Evolutionary conservation across 78 protist species (phyloP).

Genomic region (Dictyostelium firmibasis): DNA sequence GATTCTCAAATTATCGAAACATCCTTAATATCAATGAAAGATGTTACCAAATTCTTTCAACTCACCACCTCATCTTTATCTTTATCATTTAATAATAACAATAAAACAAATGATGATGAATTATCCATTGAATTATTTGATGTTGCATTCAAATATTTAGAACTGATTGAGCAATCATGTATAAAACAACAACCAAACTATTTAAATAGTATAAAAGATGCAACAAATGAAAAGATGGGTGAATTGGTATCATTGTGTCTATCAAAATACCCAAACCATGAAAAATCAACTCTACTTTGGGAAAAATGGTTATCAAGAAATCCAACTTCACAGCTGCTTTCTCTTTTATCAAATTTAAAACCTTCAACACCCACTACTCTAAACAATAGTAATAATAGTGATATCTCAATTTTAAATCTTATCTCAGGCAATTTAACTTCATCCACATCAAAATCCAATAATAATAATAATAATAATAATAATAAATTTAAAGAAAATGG

Average conservation of each 20-base stretch:
- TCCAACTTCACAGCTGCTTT: constrained; percentile 46
- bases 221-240: constrained; percentile 53
- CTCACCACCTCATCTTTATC: not conserved
- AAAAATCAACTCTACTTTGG: not conserved
- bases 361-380: too few relatives aligned
- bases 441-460: not conserved
- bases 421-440: not conserved
- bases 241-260: constrained; percentile 14
- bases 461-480: not conserved
- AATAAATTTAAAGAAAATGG: constrained; percentile 43
- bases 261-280: constrained; percentile 1
- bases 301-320: constrained; percentile 32
- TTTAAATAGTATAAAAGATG: not conserved
- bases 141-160: not conserved
- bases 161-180: not conserved
- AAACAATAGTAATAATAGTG: not conserved
- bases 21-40: not conserved
- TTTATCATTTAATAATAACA: too few relatives aligned
- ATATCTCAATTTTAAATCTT: not conserved
- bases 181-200: not conserved
- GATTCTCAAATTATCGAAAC: not conserved
- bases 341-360: constrained; percentile 22
- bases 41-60: not conserved
- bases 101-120: too few relatives aligned
- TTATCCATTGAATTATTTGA: not conserved